phyloP scores from a whole-genome alignment of 2,329 filamentous ascomycete species.

The Penicillium sp. region DNA sequence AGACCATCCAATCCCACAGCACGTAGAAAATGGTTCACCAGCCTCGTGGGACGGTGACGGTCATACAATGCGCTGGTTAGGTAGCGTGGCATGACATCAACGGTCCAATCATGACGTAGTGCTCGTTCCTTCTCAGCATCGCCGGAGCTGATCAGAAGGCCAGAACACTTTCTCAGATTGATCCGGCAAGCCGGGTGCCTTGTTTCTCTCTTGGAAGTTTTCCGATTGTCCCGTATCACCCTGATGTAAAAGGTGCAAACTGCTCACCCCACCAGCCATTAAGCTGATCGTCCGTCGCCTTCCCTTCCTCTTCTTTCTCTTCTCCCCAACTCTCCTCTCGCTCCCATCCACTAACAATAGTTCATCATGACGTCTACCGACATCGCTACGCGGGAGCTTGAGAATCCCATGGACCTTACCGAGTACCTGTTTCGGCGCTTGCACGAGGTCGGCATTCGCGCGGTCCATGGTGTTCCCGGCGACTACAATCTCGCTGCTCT shows the following conservation, averaged over 20 bases:
- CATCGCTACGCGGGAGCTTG: constrained; percentile 47
- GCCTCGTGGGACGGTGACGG: not conserved
- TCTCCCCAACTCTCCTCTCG: not conserved
- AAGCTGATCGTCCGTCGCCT: not conserved
- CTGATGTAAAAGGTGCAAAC: not conserved
- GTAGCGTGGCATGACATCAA: constrained; percentile 27
- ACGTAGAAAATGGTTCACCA: not conserved
- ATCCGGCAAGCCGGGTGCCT: not conserved
- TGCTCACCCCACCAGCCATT: not conserved
- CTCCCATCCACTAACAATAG: not conserved
- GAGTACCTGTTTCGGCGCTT: constrained; percentile 55
- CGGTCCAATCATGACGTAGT: constrained; percentile 24
- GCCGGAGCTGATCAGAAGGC: not conserved
- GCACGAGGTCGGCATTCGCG: constrained; percentile 51
- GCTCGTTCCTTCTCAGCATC: not conserved
- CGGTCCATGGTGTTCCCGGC: constrained; percentile 55
- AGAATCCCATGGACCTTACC: constrained; percentile 47
- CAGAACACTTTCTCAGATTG: not conserved
- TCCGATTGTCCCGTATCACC: constrained; percentile 1
- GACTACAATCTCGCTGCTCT: constrained; percentile 70
- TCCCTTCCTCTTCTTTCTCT: constrained; percentile 1
- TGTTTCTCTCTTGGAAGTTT: not conserved
- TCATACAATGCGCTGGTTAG: not conserved
- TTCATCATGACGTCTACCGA: constrained; percentile 38
- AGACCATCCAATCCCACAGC: not conserved